phyloP scores from a whole-genome alignment of 306 rosid species.

The Erythrophleum fordii region DNA sequence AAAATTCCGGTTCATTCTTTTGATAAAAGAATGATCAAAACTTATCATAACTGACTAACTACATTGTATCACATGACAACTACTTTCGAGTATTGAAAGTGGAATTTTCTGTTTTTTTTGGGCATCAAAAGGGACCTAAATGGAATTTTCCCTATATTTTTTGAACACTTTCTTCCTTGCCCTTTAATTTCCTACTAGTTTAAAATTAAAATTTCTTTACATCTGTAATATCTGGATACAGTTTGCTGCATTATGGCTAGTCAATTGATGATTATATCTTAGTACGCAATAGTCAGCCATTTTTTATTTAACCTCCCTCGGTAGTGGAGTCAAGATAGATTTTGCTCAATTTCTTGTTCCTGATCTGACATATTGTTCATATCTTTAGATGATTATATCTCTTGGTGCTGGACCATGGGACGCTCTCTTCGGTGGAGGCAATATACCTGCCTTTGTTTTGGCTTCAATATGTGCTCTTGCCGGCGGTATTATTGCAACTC shows the following conservation, averaged over 20 bases:
- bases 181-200: neutral
- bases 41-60: neutral
- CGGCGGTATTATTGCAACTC: constrained; percentile 61
- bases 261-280: neutral
- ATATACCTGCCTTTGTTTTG: constrained; percentile 75
- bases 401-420: constrained; percentile 90
- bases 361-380: neutral
- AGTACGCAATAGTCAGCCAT: neutral
- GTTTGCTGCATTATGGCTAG: neutral
- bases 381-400: constrained; percentile 68
- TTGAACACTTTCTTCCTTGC: neutral
- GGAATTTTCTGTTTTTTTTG: neutral
- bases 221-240: neutral
- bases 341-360: neutral
- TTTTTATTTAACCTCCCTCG: neutral
- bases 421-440: constrained; percentile 78
- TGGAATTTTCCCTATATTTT: neutral
- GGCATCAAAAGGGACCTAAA: neutral
- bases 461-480: constrained; percentile 65
- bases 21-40: constrained; percentile 3
- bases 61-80: neutral
- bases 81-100: neutral
- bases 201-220: neutral
- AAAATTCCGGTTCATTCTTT: neutral
- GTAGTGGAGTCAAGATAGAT: neutral